Evolutionary conservation across 1,284 basidiomycete genomes (phyloP).

Genomic region (Cryptococcus deneoformans): DNA sequence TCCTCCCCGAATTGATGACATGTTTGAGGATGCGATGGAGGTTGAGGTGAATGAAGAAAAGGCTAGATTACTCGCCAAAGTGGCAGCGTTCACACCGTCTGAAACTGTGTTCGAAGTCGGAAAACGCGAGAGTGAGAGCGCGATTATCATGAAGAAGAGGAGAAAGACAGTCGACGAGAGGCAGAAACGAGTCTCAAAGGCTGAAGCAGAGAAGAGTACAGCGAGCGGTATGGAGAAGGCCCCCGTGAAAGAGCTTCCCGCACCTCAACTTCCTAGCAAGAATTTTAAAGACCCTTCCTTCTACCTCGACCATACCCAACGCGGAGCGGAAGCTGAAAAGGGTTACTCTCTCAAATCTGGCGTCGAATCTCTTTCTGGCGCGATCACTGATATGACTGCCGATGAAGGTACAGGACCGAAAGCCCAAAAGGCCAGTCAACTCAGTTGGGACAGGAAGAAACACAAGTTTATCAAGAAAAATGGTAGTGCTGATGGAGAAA

Average conservation of each 20-base stretch:
- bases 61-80: conserved; percentile 61
- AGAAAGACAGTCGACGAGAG: conserved; percentile 62
- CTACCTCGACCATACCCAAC: conserved; percentile 88
- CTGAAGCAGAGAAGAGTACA: not conserved
- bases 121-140: conserved; percentile 62
- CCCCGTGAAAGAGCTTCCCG: not conserved
- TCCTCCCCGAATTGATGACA: not conserved
- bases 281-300: conserved; percentile 76
- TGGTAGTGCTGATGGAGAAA: conserved; percentile 84
- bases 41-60: conserved; percentile 3
- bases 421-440: conserved; percentile 62
- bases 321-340: conserved; percentile 78
- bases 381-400: conserved; percentile 77
- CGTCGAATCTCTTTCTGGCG: conserved; percentile 72
- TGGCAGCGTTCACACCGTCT: conserved; percentile 76
- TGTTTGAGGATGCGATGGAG: conserved; percentile 9
- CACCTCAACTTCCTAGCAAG: conserved; percentile 5
- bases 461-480: conserved; percentile 86
- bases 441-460: conserved; percentile 94
- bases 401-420: conserved; percentile 69
- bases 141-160: conserved; percentile 82
- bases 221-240: not conserved
- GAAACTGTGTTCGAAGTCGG: conserved; percentile 95
- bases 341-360: conserved; percentile 87
- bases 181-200: conserved; percentile 2